phyloP scores from a whole-genome alignment of 306 rosid genomes.

The Vigna reflexopilosa region DNA sequence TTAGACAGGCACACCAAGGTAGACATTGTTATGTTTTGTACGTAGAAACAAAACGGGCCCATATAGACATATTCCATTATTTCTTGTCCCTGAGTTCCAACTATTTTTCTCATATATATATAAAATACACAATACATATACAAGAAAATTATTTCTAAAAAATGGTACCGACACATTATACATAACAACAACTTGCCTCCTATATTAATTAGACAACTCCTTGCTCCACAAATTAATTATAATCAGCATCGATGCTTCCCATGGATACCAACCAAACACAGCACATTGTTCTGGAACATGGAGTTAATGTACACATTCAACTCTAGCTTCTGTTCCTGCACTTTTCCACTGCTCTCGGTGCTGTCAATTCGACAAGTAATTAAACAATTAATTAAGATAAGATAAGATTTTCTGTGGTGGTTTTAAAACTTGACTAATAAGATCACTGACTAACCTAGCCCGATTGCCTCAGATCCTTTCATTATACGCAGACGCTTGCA shows the following conservation, averaged over 20 bases:
- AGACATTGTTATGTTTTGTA: slow-evolving; percentile 5
- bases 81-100: slow-evolving; percentile 53
- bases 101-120: slow-evolving; percentile 50
- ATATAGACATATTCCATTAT: slow-evolving; percentile 61
- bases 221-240: background rate
- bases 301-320: background rate
- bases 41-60: slow-evolving; percentile 37
- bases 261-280: background rate
- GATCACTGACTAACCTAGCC: slow-evolving; percentile 56
- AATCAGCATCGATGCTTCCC: slow-evolving; percentile 1
- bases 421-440: background rate
- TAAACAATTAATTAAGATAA: background rate
- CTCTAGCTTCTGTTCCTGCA: slow-evolving; percentile 74
- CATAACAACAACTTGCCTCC: slow-evolving; percentile 46
- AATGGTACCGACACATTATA: slow-evolving; percentile 46
- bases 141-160: slow-evolving; percentile 20
- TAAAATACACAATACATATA: slow-evolving; percentile 23
- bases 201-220: slow-evolving; percentile 9
- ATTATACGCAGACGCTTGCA: slow-evolving; percentile 77
- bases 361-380: slow-evolving; percentile 42
- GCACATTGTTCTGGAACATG: background rate
- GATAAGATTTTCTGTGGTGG: background rate
- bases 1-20: slow-evolving; percentile 26
- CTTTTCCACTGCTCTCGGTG: slow-evolving; percentile 82
- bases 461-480: slow-evolving; percentile 88